Percentiles rank a stretch among this genome's conserved stretches.
Evolutionary conservation across 345 rosid genomes (phyloP).

Genomic region (Salix udensis): DNA sequence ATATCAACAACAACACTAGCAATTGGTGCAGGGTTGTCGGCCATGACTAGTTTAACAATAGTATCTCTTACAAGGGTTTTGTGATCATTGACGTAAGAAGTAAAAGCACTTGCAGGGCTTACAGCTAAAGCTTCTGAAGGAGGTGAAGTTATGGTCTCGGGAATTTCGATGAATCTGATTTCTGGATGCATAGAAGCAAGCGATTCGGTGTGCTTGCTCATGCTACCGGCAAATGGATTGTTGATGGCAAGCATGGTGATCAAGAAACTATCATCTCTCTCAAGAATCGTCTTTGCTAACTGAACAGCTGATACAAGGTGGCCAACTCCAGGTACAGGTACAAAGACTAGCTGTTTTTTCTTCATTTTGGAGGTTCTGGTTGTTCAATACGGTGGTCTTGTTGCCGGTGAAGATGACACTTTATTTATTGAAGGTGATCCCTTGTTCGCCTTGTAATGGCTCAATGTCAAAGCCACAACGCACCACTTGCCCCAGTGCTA

Average conservation of each 20-base stretch:
- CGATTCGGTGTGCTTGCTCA: neutral
- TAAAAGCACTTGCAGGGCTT: neutral
- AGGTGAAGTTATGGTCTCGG: neutral
- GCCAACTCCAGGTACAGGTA: slow-evolving; percentile 15
- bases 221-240: neutral
- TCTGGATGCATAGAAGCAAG: neutral
- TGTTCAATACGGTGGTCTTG: neutral
- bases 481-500: neutral
- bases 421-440: neutral
- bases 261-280: neutral
- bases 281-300: neutral
- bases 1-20: slow-evolving; percentile 52
- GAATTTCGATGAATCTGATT: slow-evolving; percentile 1
- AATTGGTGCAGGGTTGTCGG: slow-evolving; percentile 19
- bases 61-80: neutral
- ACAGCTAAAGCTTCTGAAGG: neutral
- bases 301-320: slow-evolving; percentile 11
- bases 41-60: neutral
- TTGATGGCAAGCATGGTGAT: slow-evolving; percentile 1
- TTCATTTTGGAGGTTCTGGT: neutral
- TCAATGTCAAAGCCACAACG: too few species aligned
- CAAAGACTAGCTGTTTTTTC: neutral
- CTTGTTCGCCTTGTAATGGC: neutral
- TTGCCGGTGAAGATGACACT: neutral
- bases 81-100: neutral